These are phyloP conservation scores for Abrus precatorius DNA, from an alignment of 306 rosid genomes.

Conservation along the genomic window DNA sequence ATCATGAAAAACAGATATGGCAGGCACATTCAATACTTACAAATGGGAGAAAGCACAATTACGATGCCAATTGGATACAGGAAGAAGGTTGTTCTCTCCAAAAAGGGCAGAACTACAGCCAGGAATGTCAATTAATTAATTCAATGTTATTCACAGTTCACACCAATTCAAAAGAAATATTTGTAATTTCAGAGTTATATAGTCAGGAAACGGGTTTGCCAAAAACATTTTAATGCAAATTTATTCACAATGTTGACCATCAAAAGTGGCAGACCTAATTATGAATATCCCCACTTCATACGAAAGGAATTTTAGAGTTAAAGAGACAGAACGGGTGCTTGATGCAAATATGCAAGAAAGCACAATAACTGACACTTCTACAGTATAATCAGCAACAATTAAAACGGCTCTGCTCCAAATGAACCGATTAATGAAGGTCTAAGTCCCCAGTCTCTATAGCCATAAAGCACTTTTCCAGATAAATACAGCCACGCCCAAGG, in stretches of 20 bases:
- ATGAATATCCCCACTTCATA: slow-evolving; percentile 28
- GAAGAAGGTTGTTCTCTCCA: slow-evolving; percentile 95
- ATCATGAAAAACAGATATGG: slow-evolving; percentile 38
- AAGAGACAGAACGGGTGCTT: background rate
- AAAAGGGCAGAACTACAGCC: slow-evolving; percentile 91
- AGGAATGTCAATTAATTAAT: slow-evolving; percentile 43
- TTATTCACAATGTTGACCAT: slow-evolving; percentile 28
- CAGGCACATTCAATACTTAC: slow-evolving; percentile 69
- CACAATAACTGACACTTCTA: slow-evolving; percentile 19
- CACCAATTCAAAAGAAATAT: slow-evolving; percentile 24
- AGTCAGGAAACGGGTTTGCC: slow-evolving; percentile 15
- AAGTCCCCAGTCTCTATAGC: background rate
- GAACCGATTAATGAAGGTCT: slow-evolving; percentile 34
- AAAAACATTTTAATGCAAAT: slow-evolving; percentile 1
- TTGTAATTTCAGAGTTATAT: slow-evolving; percentile 12
- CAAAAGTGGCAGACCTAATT: background rate
- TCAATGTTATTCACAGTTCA: slow-evolving; percentile 20
- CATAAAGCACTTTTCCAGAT: slow-evolving; percentile 18
- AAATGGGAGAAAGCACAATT: slow-evolving; percentile 91
- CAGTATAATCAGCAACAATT: slow-evolving; percentile 8
- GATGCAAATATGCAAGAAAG: slow-evolving; percentile 37
- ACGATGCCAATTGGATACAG: slow-evolving; percentile 92
- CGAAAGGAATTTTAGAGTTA: slow-evolving; percentile 32
- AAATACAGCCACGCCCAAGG: slow-evolving; percentile 36
- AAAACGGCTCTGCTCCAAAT: slow-evolving; percentile 27